A percentile compares a stretch with the other conserved stretches of the same genome.
These are phyloP conservation scores for Fusarium equiseti DNA, from an alignment of 2,329 filamentous ascomycete genomes.

Conservation along the genomic window DNA sequence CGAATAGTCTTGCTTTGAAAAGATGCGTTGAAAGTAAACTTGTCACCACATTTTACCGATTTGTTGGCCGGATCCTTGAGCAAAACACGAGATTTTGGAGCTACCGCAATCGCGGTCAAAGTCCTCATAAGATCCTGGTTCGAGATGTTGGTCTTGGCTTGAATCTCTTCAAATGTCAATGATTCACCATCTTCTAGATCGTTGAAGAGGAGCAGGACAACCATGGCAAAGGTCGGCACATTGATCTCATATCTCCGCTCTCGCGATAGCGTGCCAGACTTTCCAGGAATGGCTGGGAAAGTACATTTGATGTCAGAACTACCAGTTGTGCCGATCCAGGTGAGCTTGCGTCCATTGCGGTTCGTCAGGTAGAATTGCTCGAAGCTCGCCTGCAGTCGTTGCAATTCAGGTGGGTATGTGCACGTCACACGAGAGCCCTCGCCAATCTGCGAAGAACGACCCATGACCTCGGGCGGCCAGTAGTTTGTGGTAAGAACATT, in stretches of 20 bases:
- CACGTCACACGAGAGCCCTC: constrained; percentile 62
- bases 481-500: constrained; percentile 92
- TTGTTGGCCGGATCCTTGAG: constrained; percentile 84
- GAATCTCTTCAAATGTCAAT: constrained; percentile 80
- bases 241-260: constrained; percentile 89
- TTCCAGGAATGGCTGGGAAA: constrained; percentile 79
- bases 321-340: constrained; percentile 79
- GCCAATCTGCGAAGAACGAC: constrained; percentile 65
- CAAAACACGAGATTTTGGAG: constrained; percentile 84
- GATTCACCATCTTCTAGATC: constrained; percentile 68
- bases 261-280: constrained; percentile 69
- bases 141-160: constrained; percentile 83
- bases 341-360: constrained; percentile 88
- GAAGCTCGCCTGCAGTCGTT: constrained; percentile 83
- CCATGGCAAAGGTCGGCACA: constrained; percentile 92
- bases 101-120: constrained; percentile 83
- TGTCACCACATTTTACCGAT: constrained; percentile 79
- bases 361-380: constrained; percentile 89
- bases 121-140: constrained; percentile 79
- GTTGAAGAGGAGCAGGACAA: constrained; percentile 91
- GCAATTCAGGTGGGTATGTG: constrained; percentile 80
- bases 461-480: constrained; percentile 94
- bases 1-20: constrained; percentile 87
- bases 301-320: constrained; percentile 87
- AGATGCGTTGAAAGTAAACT: constrained; percentile 83